These are phyloP conservation scores for Carex arenaria DNA, from an alignment of 202 grass and related monocot genomes.

Conservation along the genomic window DNA sequence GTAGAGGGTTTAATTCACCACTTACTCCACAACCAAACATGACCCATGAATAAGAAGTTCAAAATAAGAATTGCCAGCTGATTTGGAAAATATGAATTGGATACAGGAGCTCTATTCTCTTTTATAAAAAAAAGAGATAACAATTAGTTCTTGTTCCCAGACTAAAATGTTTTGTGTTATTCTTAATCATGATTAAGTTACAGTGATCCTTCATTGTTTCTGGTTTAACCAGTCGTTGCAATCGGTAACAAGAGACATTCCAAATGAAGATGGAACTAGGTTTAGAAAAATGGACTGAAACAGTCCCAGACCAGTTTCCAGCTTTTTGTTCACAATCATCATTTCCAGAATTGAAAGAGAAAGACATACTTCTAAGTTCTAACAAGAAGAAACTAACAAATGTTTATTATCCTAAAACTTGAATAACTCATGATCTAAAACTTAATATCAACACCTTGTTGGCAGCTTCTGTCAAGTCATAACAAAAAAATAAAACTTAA, in stretches of 20 bases:
- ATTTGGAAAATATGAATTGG: not conserved
- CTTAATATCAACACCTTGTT: too few species aligned
- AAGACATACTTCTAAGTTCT: not conserved
- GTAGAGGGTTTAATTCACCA: too few species aligned
- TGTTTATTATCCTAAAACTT: not conserved
- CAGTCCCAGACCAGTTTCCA: not conserved
- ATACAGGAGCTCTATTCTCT: not conserved
- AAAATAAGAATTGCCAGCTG: not conserved
- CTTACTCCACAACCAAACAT: too few species aligned
- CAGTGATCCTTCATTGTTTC: not conserved
- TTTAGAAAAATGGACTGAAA: slow-evolving; percentile 2
- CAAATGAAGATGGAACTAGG: not conserved
- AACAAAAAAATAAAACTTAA: not conserved
- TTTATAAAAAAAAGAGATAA: not conserved
- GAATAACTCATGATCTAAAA: not conserved
- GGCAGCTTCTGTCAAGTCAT: too few species aligned
- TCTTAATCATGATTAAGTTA: not conserved
- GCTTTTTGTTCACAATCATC: not conserved
- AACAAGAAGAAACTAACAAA: not conserved
- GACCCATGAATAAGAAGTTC: not conserved
- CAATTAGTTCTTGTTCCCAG: not conserved
- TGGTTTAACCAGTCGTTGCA: not conserved
- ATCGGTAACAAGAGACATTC: not conserved
- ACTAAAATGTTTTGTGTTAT: not conserved
- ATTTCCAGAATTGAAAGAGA: not conserved